These are phyloP conservation scores for Mycena sanguinolenta DNA, from an alignment of 768 basidiomycete genomes.

Conservation along the genomic window DNA sequence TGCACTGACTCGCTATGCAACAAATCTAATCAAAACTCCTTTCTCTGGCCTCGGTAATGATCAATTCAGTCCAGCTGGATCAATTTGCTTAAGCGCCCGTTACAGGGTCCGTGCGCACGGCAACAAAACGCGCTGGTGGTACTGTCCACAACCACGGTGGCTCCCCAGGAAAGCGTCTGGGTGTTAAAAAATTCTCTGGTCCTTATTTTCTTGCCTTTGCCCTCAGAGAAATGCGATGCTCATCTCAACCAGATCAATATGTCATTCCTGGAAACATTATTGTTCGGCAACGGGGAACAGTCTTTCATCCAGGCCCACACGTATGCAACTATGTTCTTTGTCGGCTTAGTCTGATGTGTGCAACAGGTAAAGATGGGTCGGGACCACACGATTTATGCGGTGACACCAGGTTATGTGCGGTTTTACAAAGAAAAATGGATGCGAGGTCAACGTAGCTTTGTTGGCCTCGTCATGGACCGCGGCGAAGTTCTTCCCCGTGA, in stretches of 20 bases:
- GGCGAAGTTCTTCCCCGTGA: constrained; percentile 92
- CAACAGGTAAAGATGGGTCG: constrained; percentile 88
- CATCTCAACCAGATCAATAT: constrained; percentile 75
- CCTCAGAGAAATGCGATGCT: not conserved
- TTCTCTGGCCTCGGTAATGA: constrained; percentile 62
- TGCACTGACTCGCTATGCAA: constrained; percentile 47
- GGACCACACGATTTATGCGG: constrained; percentile 95
- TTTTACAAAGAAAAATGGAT: constrained; percentile 90
- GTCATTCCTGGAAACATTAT: constrained; percentile 97
- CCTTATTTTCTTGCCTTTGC: constrained; percentile 37
- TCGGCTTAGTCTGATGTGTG: constrained; percentile 21
- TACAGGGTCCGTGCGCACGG: constrained; percentile 85
- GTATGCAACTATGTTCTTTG: constrained; percentile 70
- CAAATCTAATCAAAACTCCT: constrained; percentile 49
- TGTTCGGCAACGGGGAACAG: constrained; percentile 92
- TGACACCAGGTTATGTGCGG: constrained; percentile 91
- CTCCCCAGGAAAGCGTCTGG: constrained; percentile 92
- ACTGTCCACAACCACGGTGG: constrained; percentile 94
- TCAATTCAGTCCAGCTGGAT: constrained; percentile 1
- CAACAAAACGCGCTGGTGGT: constrained; percentile 97
- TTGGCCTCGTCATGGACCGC: constrained; percentile 86
- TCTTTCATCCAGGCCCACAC: constrained; percentile 95
- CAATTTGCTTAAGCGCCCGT: constrained; percentile 30
- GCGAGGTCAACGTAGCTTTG: constrained; percentile 79
- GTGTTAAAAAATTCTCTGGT: constrained; percentile 98